Evolutionary conservation across 2,329 filamentous ascomycete species (phyloP), one percentile per base, ranked within the genome.

Genomic region (Ophiognomonia clavigignenti-juglandacearum): DNA sequence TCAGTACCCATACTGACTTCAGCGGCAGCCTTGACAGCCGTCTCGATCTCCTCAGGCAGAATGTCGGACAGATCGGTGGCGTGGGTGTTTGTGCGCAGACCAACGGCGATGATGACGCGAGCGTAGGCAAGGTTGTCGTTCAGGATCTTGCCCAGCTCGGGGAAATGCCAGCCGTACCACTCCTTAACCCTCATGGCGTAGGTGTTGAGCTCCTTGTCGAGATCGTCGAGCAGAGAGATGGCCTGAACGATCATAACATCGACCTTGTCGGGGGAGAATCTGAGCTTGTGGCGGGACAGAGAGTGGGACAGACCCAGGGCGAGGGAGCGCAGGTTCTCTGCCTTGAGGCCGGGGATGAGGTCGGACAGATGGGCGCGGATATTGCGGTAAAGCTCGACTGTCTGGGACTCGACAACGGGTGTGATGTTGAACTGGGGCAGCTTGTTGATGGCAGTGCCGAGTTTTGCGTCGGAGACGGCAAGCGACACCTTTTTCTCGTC

Each of bases 141-240:
- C 58, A 96, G 78, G 63, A 97, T 96, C 72, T 91, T 92, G 63
- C 88, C 91, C 78, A 98, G 83, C 74, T 98, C 93, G 34, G 93
- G 93, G 75, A 97, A 98, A 71, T 97, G 93, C 93, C 93, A 98
- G 61, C 93, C 93, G 66, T 98, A 98, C 93, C 93, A 98, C 70
- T 98, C 93, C 82, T 97, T 97, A 53, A 96, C 90, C 67, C 93
- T 81, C 93, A 98, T 98, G 55, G 93, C 92, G 64, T 96, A 97
- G 59, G 88, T 93, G 75, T 98, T 98, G 55, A 98, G 77, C 71
- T 98, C 93, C 78, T 98, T 98, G 75, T 98, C 93, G 53, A 98
- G 75, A 56, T 98, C 93, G 64, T 98, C 93, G 39, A 98, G 78
- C 43, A 96, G 81, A 55, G 86, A 85, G 64, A 98, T 93, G 48